These are phyloP conservation scores for Misopates orontium DNA, from an alignment of 257 asterid species.

Conservation along the genomic window DNA sequence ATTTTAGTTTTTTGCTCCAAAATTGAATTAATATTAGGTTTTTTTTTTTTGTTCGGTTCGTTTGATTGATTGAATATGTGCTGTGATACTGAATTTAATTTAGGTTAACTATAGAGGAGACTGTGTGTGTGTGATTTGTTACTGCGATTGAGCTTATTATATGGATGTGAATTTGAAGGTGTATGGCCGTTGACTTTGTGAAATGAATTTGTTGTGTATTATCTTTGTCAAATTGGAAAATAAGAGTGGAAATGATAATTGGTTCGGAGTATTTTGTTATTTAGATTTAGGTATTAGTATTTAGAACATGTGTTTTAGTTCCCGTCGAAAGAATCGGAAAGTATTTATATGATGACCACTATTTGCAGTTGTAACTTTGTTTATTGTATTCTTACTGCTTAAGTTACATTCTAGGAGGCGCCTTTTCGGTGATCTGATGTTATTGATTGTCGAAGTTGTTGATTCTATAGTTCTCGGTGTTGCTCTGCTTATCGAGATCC, in stretches of 20 bases:
- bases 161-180: not conserved
- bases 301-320: not conserved
- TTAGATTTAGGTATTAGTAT: no score
- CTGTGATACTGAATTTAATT: not conserved
- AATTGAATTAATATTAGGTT: not conserved
- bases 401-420: not conserved
- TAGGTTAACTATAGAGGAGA: not conserved
- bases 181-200: constrained; percentile 4
- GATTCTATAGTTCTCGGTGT: no score
- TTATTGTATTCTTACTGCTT: not conserved
- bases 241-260: no score
- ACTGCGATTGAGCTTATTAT: not conserved
- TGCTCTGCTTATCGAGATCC: no score
- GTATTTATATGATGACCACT: not conserved
- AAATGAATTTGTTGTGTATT: not conserved
- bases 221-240: no score
- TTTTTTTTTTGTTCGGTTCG: not conserved
- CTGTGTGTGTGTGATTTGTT: not conserved
- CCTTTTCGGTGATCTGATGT: not conserved
- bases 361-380: not conserved
- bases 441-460: not conserved
- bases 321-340: not conserved
- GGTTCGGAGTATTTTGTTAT: no score
- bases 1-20: not conserved
- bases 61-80: constrained; percentile 6